Base-by-base conservation (phyloP, 306 rosid species). In the Casuarina cunninghamiana region DNA sequence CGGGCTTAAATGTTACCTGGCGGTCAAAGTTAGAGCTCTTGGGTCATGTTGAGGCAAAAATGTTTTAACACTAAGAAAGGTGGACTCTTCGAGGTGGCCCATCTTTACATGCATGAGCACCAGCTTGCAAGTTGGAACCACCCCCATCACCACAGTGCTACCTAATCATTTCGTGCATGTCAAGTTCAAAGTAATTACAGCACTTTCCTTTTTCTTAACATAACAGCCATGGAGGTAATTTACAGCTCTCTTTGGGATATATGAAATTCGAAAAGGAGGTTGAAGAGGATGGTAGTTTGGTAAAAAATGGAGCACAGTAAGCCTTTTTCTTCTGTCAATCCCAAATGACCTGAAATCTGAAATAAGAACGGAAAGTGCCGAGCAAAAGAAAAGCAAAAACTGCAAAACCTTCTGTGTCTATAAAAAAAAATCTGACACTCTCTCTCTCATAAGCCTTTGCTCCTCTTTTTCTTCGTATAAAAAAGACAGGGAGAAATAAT, bases 401-500 rank as follows among this genome's bases (percentile, higher is more conserved):
- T 70, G 83, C 70, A 55, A 78, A 79, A 75, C 75, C 78, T 69
- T 49, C 77, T 82, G 73, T 38, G 55, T 53, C 44, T 32, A 45
- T 69, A 41, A 0, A 10, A 21, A 50, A 21, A 0, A 8, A 26
- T 82, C 83, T 76, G 68, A 48, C 77, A 11, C 79, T 77, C 76
- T 81, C 87, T 58, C 82, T 78, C 79, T 78, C 84, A 74, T 80
- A 77, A 77, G 81, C 58, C 77, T 11, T 74, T 76, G 76, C 68
- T 57, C 54, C 53, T 73, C 49, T 71, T 79, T 77, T 81, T 54
- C 62, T 32, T 82, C 62, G 42, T 85, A 85, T 83, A 80, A 79
- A 90, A 89, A 89, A 73, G 93, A 79, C 85, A 81, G 78, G 77
- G 43, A 86, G 78, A 88, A 90, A 88, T 89, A 89, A 82, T 92